Evolutionary conservation across 306 rosid species (phyloP).

Genomic region (Rosa chinensis): DNA sequence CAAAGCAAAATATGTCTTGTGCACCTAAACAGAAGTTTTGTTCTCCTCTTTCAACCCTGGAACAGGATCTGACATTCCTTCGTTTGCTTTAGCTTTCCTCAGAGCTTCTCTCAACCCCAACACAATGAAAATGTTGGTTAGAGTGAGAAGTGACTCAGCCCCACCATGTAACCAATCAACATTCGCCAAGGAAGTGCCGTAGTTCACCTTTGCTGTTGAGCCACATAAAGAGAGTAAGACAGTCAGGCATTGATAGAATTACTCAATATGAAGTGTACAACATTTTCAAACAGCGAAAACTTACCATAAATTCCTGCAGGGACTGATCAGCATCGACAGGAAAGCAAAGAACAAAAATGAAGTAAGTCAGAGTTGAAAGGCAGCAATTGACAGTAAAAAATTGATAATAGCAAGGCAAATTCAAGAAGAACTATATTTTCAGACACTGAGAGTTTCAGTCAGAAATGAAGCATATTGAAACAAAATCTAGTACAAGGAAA

Average conservation of each 20-base stretch:
- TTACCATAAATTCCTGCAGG: slow-evolving; percentile 97
- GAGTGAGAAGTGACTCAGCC: slow-evolving; percentile 84
- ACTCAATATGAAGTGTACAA: background rate
- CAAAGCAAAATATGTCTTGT: background rate
- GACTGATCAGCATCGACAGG: slow-evolving; percentile 43
- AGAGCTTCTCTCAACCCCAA: slow-evolving; percentile 81
- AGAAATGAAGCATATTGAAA: background rate
- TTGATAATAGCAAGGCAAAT: background rate
- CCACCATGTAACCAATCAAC: slow-evolving; percentile 98
- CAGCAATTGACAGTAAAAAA: slow-evolving; percentile 7
- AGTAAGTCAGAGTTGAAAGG: slow-evolving; percentile 29
- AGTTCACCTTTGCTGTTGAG: slow-evolving; percentile 77
- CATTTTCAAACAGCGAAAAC: slow-evolving; percentile 14
- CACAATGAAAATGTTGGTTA: slow-evolving; percentile 82
- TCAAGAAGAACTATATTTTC: background rate
- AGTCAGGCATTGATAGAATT: slow-evolving; percentile 5
- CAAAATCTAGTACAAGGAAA: background rate
- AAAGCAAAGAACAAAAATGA: slow-evolving; percentile 22
- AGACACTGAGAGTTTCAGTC: background rate
- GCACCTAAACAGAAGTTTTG: slow-evolving; percentile 26
- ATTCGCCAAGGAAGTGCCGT: slow-evolving; percentile 86
- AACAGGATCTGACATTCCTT: slow-evolving; percentile 29
- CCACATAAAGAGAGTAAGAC: slow-evolving; percentile 20
- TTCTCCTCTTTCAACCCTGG: slow-evolving; percentile 39
- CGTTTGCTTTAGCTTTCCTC: slow-evolving; percentile 37